phyloP scores from a whole-genome alignment of 2,329 filamentous ascomycete genomes.

The Daldinia sp. region DNA sequence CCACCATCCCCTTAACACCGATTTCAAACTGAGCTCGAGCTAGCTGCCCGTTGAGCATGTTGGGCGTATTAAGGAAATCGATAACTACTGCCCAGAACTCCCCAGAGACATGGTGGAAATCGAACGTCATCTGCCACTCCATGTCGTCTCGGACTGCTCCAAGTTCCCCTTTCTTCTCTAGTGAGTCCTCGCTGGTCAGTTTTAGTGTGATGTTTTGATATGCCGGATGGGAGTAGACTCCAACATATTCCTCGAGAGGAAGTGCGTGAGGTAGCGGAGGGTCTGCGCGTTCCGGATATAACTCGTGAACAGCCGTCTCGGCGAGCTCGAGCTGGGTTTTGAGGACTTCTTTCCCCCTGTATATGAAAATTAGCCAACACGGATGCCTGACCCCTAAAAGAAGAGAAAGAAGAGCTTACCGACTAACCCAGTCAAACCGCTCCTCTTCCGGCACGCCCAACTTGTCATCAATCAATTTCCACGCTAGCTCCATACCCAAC shows the following conservation, averaged over 20 bases:
- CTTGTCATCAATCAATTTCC: slow-evolving; percentile 57
- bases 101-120: slow-evolving; percentile 54
- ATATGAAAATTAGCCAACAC: background rate
- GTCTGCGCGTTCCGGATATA: slow-evolving; percentile 56
- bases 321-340: slow-evolving; percentile 42
- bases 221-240: slow-evolving; percentile 60
- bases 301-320: slow-evolving; percentile 51
- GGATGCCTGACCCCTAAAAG: background rate
- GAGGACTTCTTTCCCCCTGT: slow-evolving; percentile 37
- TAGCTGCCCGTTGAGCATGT: slow-evolving; percentile 45
- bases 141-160: slow-evolving; percentile 48
- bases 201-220: slow-evolving; percentile 55
- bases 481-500: slow-evolving; percentile 52
- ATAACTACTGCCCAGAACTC: slow-evolving; percentile 54
- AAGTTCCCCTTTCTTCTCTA: slow-evolving; percentile 31
- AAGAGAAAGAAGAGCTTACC: slow-evolving; percentile 46
- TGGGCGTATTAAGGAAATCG: slow-evolving; percentile 46
- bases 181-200: slow-evolving; percentile 15
- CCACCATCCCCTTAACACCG: slow-evolving; percentile 48
- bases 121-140: slow-evolving; percentile 51
- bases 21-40: slow-evolving; percentile 52
- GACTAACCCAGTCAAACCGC: slow-evolving; percentile 54
- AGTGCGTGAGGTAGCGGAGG: slow-evolving; percentile 53
- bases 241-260: slow-evolving; percentile 54
- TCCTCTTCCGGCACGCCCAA: slow-evolving; percentile 52